Base-by-base conservation (phyloP, 306 rosid genomes). In the Potentilla sterilis region DNA sequence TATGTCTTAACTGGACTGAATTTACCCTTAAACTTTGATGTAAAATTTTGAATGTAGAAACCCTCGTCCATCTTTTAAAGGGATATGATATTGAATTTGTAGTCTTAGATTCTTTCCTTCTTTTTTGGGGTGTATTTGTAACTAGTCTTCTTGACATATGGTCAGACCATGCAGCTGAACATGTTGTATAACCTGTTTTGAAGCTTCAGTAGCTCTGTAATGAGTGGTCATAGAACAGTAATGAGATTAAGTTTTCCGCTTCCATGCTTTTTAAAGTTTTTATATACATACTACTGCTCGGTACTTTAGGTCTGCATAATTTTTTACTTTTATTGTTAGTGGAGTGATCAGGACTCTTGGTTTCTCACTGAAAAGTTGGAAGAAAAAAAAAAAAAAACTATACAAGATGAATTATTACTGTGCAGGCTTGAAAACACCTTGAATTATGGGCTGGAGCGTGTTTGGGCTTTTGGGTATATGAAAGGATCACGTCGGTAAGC, bases 401-500 rank as follows among this genome's bases (percentile, higher is more conserved):
- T 0, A 28, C 28, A 28, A 28, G 28, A 28, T 28, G 28, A 28
- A 28, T 28, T 28, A 4, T 47, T 71, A 42, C 54, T 65, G 65
- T 83, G 74, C 93, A 96, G 99, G 94, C 99, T 96, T 71, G 99
- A 96, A 84, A 96, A 89, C 89, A 96, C 99, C 42, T 81, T 96
- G 84, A 96, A 96, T 80, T 96, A 96, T 86, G 96, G 98, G 55
- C 98, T 96, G 68, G 99, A 96, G 84, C 92, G 99, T 84, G 99
- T 96, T 82, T 96, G 99, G 99, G 92, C 98, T 72, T 75, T 96
- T 87, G 99, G 96, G 79, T 92, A 90, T 82, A 78, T 96, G 88
- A 96, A 89, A 82, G 80, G 99, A 71, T 96, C 99, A 73, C 98
- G 94, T 14, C 86, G 98, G 99, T 92, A 78, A 87, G 96, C 34